Evolutionary conservation across 164 flowering plant genomes (phyloP).

Genomic region (Tetrastigma voinierianum): DNA sequence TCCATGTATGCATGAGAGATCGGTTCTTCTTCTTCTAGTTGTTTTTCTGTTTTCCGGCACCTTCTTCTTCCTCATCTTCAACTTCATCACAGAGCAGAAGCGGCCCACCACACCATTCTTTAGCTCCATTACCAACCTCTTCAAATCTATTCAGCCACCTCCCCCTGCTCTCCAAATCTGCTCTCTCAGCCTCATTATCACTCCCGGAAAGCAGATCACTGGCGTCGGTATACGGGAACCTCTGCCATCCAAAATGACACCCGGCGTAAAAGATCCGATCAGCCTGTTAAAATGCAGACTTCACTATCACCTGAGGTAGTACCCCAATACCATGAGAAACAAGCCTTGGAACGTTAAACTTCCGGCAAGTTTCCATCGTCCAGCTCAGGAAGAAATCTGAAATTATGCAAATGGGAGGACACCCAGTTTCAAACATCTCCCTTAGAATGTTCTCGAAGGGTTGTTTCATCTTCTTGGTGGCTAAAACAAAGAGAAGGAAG

Average conservation of each 20-base stretch:
- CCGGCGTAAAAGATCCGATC: background rate
- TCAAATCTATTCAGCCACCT: slow-evolving; percentile 16
- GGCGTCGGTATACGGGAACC: slow-evolving; percentile 8
- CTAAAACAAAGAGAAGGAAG: slow-evolving; percentile 11
- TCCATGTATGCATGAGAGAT: background rate
- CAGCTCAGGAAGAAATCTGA: slow-evolving; percentile 40
- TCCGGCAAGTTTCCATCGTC: slow-evolving; percentile 22
- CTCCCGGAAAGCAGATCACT: background rate
- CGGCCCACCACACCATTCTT: slow-evolving; percentile 38
- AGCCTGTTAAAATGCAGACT: slow-evolving; percentile 3
- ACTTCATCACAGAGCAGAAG: slow-evolving; percentile 1
- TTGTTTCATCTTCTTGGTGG: slow-evolving; percentile 20
- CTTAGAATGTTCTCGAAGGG: slow-evolving; percentile 23
- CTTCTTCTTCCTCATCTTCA: background rate
- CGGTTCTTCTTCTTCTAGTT: background rate
- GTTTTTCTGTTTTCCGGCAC: too few species aligned
- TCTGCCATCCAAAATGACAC: slow-evolving; percentile 1
- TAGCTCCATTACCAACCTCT: slow-evolving; percentile 9
- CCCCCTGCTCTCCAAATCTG: slow-evolving; percentile 25
- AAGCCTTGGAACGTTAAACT: slow-evolving; percentile 30
- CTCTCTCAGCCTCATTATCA: background rate
- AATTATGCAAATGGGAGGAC: slow-evolving; percentile 35
- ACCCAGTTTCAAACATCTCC: slow-evolving; percentile 14
- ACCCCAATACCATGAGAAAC: slow-evolving; percentile 45
- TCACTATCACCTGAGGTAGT: slow-evolving; percentile 23